Percentiles rank a stretch among this genome's conserved stretches.
These are phyloP conservation scores for Colletotrichum melonis DNA, from an alignment of 2,329 filamentous ascomycete species.

Conservation along the genomic window DNA sequence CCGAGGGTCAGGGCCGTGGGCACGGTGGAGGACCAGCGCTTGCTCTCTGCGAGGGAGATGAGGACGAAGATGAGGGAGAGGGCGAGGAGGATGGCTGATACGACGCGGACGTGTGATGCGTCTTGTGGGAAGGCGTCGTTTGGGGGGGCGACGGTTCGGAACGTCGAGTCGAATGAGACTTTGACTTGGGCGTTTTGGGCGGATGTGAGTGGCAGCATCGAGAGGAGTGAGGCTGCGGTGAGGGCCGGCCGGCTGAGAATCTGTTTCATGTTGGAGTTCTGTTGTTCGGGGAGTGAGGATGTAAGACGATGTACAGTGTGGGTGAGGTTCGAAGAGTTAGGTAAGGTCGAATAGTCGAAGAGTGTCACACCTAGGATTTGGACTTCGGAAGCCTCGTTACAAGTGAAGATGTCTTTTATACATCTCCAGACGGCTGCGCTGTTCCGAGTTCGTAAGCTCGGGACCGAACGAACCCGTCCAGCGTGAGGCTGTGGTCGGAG, in stretches of 20 bases:
- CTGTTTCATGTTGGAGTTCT: background rate
- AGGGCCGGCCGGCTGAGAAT: background rate
- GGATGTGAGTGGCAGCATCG: background rate
- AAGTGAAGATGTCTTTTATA: background rate
- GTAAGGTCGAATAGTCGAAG: background rate
- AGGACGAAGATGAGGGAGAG: conserved; percentile 1
- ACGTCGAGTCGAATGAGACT: background rate
- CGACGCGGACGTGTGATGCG: background rate
- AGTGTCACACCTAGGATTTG: background rate
- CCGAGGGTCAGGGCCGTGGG: background rate
- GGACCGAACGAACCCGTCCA: background rate
- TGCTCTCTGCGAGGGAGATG: background rate
- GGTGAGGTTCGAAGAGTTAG: too few species aligned
- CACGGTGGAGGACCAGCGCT: background rate
- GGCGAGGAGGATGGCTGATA: background rate
- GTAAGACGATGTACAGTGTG: background rate
- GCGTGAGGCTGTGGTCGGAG: background rate
- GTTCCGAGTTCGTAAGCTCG: background rate
- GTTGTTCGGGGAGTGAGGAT: background rate
- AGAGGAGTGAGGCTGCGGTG: background rate
- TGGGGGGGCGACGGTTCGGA: background rate
- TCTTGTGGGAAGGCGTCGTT: conserved; percentile 6
- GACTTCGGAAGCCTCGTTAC: background rate
- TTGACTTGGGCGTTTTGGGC: background rate
- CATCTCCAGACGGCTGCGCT: background rate